phyloP scores from a whole-genome alignment of 331 rosid species.

The Rosa hybrid region DNA sequence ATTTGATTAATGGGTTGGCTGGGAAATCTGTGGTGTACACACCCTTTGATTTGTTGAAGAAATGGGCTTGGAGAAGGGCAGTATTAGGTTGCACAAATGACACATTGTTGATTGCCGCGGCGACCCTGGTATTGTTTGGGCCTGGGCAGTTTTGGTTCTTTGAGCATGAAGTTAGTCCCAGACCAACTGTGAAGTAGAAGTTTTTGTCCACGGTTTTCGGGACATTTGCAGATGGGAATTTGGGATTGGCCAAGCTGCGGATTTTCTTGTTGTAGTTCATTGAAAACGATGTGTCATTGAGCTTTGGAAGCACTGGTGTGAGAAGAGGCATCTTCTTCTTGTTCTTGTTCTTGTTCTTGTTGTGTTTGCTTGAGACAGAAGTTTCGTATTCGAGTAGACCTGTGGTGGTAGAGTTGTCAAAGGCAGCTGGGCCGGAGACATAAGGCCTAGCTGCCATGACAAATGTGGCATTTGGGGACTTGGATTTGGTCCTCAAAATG shows the following conservation, averaged over 20 bases:
- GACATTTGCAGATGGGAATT: constrained; percentile 62
- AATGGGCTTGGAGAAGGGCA: constrained; percentile 80
- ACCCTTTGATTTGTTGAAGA: constrained; percentile 58
- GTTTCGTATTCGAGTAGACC: constrained; percentile 62
- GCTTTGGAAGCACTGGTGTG: constrained; percentile 47
- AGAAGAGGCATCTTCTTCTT: constrained; percentile 47
- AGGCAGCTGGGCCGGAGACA: constrained; percentile 60
- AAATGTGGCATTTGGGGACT: constrained; percentile 55
- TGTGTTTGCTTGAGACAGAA: constrained; percentile 26
- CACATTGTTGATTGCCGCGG: constrained; percentile 65
- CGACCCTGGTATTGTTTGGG: constrained; percentile 56
- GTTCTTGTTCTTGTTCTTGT: constrained; percentile 22
- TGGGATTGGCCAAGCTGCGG: constrained; percentile 49
- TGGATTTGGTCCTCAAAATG: constrained; percentile 55
- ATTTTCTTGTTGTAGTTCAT: constrained; percentile 44
- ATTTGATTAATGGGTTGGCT: constrained; percentile 57
- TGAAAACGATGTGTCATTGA: constrained; percentile 69
- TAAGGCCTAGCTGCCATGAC: constrained; percentile 69
- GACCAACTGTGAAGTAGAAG: constrained; percentile 74
- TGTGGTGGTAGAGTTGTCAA: constrained; percentile 72
- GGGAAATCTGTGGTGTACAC: constrained; percentile 74
- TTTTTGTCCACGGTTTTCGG: constrained; percentile 48
- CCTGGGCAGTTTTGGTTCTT: constrained; percentile 55
- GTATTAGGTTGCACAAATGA: constrained; percentile 67
- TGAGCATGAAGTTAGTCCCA: constrained; percentile 56